A percentile compares a stretch with the other conserved stretches of the same genome.
phyloP scores from a whole-genome alignment of 2,329 filamentous ascomycete genomes.

The Ambrosiella cleistominuta region DNA sequence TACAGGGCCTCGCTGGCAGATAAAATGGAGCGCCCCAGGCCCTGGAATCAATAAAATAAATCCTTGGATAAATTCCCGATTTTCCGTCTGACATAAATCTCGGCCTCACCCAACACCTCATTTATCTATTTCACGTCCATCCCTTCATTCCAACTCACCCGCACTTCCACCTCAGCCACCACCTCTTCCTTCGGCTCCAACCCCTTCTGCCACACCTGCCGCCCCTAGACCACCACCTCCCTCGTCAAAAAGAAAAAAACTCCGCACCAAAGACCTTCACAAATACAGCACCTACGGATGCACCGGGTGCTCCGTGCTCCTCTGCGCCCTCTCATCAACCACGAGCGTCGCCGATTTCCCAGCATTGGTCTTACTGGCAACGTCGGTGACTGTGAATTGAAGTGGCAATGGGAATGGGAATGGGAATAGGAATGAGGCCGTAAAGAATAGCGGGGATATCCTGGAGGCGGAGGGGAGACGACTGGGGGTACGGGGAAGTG shows the following conservation, averaged over 20 bases:
- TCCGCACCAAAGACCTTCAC: background rate
- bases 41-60: no score
- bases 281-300: background rate
- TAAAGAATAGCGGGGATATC: background rate
- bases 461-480: background rate
- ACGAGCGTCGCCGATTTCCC: background rate
- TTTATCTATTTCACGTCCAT: background rate
- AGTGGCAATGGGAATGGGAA: background rate
- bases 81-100: no score
- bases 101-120: no score
- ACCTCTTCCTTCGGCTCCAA: background rate
- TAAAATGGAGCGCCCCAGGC: no score
- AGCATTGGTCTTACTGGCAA: background rate
- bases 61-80: no score
- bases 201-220: background rate
- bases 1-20: no score
- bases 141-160: background rate
- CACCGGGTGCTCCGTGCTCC: background rate
- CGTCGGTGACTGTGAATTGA: background rate
- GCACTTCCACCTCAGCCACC: background rate
- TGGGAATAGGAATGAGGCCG: background rate
- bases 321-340: background rate
- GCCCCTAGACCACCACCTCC: background rate
- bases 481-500: background rate
- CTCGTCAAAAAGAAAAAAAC: background rate